Base-by-base conservation (phyloP, 2,329 filamentous ascomycete genomes). In the Xylaria sp. region DNA sequence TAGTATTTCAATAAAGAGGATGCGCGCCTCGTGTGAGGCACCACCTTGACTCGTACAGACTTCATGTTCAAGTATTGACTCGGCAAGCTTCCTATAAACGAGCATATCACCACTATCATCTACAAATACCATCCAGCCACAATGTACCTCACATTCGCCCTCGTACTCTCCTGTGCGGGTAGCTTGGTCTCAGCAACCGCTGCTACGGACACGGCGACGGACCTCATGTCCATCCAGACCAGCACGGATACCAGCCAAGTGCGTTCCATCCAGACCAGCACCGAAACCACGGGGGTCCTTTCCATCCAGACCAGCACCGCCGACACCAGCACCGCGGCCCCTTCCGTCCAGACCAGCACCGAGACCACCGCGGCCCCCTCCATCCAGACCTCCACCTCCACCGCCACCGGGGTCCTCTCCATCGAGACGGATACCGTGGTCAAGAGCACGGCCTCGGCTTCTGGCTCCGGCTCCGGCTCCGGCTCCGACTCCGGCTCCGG, bases 401-500 rank as follows among this genome's bases (percentile, higher is more conserved):
- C 24, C 6, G 24, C 9, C 9, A 9, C 29, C 11, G 5, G 11
- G 39, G 34, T 39, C 6, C 17, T 40, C n/a, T 22, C 46, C 4
- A 18, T 39, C 29, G 19, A 48, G 24, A 47, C 44, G 18, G 29
- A 47, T 18, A 47, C 44, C 7, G 34, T 47, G n/a, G 19, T 47
- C 11, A 20, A 21, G 17, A 13, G 24, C 29, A 13, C 9, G 16
- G 9, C 29, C 24, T 45, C 43, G 1, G 34, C 18, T 4, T 13
- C 43, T 11, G 43, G 17, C 18, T 26, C 42, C 13, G 37, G 44
- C 24, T 38, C 7, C 24, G 11, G n/a, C 44, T 38, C 9, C 24
- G 5, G 24, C 24, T 26, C 24, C 24, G 9, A 26, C 6, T 26
- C 6, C 5, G 9, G 18, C 44, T 11, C 20, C 29, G 16, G 29